phyloP scores from a whole-genome alignment of 305 asterid genomes.

The Solanum hybrid region DNA sequence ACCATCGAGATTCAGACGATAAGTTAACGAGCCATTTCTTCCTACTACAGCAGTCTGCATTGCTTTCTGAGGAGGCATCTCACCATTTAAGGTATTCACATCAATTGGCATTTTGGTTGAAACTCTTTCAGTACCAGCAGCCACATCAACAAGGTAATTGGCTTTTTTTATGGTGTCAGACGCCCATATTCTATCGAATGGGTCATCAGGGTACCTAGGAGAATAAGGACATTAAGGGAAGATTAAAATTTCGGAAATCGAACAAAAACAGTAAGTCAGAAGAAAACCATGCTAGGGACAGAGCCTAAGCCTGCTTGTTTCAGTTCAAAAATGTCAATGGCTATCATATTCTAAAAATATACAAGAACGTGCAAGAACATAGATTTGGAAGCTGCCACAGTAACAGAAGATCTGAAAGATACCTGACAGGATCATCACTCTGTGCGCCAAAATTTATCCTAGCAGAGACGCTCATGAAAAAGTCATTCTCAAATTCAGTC shows the following conservation, averaged over 20 bases:
- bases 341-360: background rate
- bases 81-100: conserved; percentile 30
- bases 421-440: conserved; percentile 76
- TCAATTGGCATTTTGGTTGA: conserved; percentile 66
- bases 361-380: background rate
- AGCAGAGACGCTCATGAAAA: conserved; percentile 76
- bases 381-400: background rate
- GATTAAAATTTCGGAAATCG: background rate
- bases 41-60: conserved; percentile 99
- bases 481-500: conserved; percentile 55
- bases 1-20: conserved; percentile 91
- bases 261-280: background rate
- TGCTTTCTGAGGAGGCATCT: conserved; percentile 82
- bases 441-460: conserved; percentile 91
- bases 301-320: background rate
- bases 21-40: conserved; percentile 73
- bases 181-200: conserved; percentile 86
- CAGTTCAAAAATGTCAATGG: background rate
- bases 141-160: conserved; percentile 91
- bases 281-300: background rate
- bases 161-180: conserved; percentile 80
- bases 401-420: conserved; percentile 8
- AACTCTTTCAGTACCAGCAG: conserved; percentile 78
- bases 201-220: conserved; percentile 88
- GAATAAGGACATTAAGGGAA: background rate